Conservation (phyloP, 1,284 basidiomycete species). For the Microbotryum intermedium region DNA sequence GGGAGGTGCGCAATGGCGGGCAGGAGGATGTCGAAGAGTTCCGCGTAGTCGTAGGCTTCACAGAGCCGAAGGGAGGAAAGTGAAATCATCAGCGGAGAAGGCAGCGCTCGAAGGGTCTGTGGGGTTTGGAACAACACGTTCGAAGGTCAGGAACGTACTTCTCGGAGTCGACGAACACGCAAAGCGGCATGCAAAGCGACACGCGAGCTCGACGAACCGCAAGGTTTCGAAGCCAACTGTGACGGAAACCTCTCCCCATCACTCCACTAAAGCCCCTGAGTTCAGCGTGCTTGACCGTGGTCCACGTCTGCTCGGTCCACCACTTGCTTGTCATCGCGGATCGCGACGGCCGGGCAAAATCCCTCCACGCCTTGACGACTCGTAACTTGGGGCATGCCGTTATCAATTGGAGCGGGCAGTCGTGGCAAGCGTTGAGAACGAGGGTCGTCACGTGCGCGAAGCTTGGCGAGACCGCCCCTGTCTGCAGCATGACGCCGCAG, state of each 20-base stretch:
- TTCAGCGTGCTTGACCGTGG: not conserved
- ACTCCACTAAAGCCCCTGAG: not conserved
- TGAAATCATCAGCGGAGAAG: not conserved
- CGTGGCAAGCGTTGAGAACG: conserved; percentile 3
- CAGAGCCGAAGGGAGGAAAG: conserved; percentile 7
- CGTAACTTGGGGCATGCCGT: not conserved
- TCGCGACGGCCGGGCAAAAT: not conserved
- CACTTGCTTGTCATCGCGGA: not conserved
- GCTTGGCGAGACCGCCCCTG: not conserved
- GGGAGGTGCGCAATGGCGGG: conserved; percentile 3
- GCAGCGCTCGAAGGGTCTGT: not conserved
- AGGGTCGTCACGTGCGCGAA: not conserved
- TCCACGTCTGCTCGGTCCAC: conserved; percentile 3
- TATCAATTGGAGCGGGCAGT: conserved; percentile 4
- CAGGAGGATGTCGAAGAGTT: not conserved
- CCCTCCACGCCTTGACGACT: conserved; percentile 3
- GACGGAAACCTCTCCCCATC: not conserved
- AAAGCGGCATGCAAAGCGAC: too few relatives aligned
- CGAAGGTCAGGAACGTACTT: too few relatives aligned
- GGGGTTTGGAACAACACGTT: not conserved
- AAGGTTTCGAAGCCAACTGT: not conserved
- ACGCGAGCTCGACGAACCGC: not conserved
- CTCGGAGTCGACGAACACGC: too few relatives aligned
- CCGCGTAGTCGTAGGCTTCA: not conserved
- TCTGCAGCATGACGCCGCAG: conserved; percentile 6